Base-by-base conservation (phyloP, 306 rosid species). In the Corylus avellana region DNA sequence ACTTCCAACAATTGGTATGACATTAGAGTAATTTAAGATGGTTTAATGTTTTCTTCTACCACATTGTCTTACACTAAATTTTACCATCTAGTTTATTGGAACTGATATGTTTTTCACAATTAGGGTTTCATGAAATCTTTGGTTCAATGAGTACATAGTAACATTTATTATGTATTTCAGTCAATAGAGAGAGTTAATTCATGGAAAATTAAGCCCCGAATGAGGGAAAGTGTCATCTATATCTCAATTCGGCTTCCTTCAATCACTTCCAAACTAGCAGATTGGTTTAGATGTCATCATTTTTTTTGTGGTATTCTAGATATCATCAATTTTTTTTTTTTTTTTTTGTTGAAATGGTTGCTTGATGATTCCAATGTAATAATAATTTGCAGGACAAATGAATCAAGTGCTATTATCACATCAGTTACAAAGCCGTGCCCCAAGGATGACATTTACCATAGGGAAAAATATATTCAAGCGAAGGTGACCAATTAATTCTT, bases 381-480 rank as follows among this genome's bases (percentile, higher is more conserved):
- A 84, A 81, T 79, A 68, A 79, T 78, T 55, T 83, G 86, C 92
- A 94, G 98, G 57, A 57, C 66, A 75, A 84, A 78, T 49, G 90
- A 85, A 61, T 37, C 90, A 80, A 71, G 80, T 79, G 83, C 75
- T 72, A 25, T 27, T 14, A 61, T 70, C 29, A 20, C 78, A 20
- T 62, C 87, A 17, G 85, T 92, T 74, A 68, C 48, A 39, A 95
- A 95, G 84, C 98, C 97, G 58, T 76, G 90, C 76, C 85, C 89
- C 58, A 74, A 80, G 49, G 96, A 89, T 80, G 83, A 91, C 77
- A 86, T 76, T 80, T 92, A 90, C 75, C 51, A 54, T 50, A 92
- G 89, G 87, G 98, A 95, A 84, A 95, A 84, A 80, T 95, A 84
- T 83, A 91, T 95, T 85, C 98, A 95, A 61, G 97, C 94, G 74